Evolutionary conservation across 2,329 filamentous ascomycete species (phyloP), one percentile per base, ranked within the genome.

Genomic region (Massarina eburnea): DNA sequence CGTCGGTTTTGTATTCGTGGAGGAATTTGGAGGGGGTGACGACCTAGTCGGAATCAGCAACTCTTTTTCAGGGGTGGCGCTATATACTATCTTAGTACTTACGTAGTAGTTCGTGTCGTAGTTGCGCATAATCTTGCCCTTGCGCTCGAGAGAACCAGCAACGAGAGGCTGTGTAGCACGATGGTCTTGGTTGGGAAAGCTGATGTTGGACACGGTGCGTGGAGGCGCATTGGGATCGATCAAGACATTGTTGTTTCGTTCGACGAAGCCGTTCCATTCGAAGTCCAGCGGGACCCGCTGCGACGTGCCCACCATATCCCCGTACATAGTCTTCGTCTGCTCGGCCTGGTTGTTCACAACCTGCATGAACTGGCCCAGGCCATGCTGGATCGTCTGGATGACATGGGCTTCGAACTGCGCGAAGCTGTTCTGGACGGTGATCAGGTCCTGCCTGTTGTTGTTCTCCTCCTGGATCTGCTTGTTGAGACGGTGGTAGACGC

Each of bases 391-490:
- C 8, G 89, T 88, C 65, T 87, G 79, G 43, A 99, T 74, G 44
- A 97, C 77, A 67, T 97, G 91, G 0, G 84, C 79, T 72, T 99
- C 94, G 59, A 97, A 99, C 29, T 84, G 79, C 45, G 86, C 78
- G 67, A 97, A 96, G 68, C 89, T 89, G 73, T 87, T 85, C 73
- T 99, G 94, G n/a, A 96, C 88, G 8, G 86, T 81, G 51, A 99
- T 80, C 46, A 97, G 80, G 67, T 99, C 94, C 67, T 95, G 89
- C 54, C 86, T 84, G 74, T 95, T 92, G 76, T 91, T 95, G 79
- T 99, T 99, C 76, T 99, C 94, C 66, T 96, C 90, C 37, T 89
- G 77, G 27, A 97, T 82, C 75, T 99, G 94, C 76, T 88, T 92
- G 79, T 89, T 85, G 44, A 99, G 78, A 34, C 91, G 85, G 74